Conservation (phyloP, 805 yeast species). For the Spathaspora girioi region DNA sequence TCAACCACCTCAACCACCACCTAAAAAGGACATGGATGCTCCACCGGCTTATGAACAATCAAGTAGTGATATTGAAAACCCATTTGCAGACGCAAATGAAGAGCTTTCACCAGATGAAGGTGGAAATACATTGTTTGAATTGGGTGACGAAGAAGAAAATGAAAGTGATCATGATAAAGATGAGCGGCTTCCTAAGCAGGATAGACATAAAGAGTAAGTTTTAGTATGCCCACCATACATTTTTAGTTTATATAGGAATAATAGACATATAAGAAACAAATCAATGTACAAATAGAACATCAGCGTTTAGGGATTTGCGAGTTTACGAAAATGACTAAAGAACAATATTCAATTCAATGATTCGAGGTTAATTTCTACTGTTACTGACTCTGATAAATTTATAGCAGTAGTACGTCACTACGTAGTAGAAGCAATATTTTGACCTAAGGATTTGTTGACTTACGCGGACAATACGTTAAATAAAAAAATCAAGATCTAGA, state of each 20-base stretch:
- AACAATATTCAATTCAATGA: too few species aligned
- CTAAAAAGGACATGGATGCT: constrained; percentile 11
- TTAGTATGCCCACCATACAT: neutral
- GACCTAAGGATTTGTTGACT: too few species aligned
- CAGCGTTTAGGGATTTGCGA: too few species aligned
- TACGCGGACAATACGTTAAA: too few species aligned
- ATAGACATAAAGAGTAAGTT: constrained; percentile 3
- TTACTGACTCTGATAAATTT: too few species aligned
- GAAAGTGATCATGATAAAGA: constrained; percentile 26
- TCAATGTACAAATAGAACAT: neutral
- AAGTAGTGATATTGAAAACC: constrained; percentile 2
- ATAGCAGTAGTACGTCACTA: too few species aligned
- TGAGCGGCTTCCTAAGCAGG: constrained; percentile 14
- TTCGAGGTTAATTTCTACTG: too few species aligned
- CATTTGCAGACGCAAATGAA: neutral
- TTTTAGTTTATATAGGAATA: neutral
- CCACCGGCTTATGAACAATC: constrained; percentile 32
- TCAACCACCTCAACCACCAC: constrained; percentile 6
- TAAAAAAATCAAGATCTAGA: too few species aligned
- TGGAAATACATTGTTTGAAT: constrained; percentile 36
- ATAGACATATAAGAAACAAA: neutral
- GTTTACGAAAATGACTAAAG: too few species aligned
- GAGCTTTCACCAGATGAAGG: constrained; percentile 3
- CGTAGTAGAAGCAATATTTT: too few species aligned
- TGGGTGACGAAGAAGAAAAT: constrained; percentile 35